Evolutionary conservation across 495 filamentous ascomycete species (phyloP).

Genomic region (Bombardia bombarda): DNA sequence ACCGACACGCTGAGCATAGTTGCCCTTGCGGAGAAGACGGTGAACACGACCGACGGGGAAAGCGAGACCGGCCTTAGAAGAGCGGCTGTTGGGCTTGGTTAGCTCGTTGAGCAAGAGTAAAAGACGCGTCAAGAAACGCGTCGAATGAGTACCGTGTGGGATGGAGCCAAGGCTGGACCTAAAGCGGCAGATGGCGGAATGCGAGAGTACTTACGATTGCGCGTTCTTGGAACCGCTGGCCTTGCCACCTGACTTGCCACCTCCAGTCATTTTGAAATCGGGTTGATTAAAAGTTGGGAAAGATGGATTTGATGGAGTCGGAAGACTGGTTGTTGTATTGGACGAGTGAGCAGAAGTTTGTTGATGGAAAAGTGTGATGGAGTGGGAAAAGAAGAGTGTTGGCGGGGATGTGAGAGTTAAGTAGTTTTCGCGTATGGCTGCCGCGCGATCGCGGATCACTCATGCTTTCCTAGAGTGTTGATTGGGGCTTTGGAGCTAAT

Average conservation of each 20-base stretch:
- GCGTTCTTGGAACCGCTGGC: slow-evolving; percentile 93
- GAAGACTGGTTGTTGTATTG: slow-evolving; percentile 9
- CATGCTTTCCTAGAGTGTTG: slow-evolving; percentile 20
- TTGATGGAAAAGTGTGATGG: slow-evolving; percentile 28
- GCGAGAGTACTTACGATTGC: slow-evolving; percentile 71
- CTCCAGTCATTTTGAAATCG: slow-evolving; percentile 98
- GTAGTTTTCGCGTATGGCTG: slow-evolving; percentile 44
- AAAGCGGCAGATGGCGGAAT: neutral
- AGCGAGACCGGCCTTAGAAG: slow-evolving; percentile 97
- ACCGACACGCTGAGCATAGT: slow-evolving; percentile 99
- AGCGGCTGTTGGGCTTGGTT: slow-evolving; percentile 70
- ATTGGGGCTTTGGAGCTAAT: slow-evolving; percentile 32
- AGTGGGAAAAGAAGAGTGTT: slow-evolving; percentile 26
- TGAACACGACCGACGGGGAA: slow-evolving; percentile 99
- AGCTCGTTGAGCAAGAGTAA: slow-evolving; percentile 31
- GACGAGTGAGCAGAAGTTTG: slow-evolving; percentile 23
- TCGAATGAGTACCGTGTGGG: too few species aligned
- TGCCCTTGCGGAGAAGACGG: slow-evolving; percentile 98
- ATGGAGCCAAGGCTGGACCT: neutral
- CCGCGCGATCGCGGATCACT: slow-evolving; percentile 40
- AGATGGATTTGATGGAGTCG: slow-evolving; percentile 11
- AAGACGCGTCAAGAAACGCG: slow-evolving; percentile 16
- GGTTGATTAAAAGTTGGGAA: slow-evolving; percentile 30
- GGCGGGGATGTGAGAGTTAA: slow-evolving; percentile 41
- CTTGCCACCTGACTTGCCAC: slow-evolving; percentile 98